A percentile compares a stretch with the other conserved stretches of the same genome.
Conservation (phyloP, 1,284 basidiomycete genomes). For the Boletus semigastroideus region DNA sequence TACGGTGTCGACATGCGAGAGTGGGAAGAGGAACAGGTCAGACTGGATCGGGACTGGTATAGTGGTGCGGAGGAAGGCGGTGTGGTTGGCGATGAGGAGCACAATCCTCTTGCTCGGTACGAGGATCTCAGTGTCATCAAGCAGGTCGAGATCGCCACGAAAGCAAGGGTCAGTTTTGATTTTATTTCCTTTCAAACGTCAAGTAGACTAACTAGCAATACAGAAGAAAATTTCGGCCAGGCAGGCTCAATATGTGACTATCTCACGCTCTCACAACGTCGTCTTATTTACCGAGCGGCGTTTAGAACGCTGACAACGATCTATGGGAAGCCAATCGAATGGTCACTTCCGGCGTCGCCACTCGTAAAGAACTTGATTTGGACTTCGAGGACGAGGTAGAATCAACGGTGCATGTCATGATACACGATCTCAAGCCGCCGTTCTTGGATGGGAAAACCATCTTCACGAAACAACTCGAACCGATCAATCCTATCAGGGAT, state of each 20-base stretch:
- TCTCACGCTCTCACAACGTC: background rate
- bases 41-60: conserved; percentile 93
- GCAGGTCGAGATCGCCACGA: conserved; percentile 77
- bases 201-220: conserved; percentile 5
- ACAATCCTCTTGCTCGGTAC: conserved; percentile 92
- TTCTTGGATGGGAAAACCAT: conserved; percentile 97
- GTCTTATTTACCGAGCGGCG: background rate
- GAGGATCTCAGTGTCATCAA: conserved; percentile 74
- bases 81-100: conserved; percentile 84
- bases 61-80: conserved; percentile 85
- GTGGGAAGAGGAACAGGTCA: conserved; percentile 94
- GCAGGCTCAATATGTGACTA: conserved; percentile 89
- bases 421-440: conserved; percentile 96
- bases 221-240: conserved; percentile 86
- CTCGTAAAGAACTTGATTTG: conserved; percentile 82
- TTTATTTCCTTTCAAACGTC: background rate
- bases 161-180: conserved; percentile 58
- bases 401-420: conserved; percentile 94
- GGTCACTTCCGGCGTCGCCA: conserved; percentile 92
- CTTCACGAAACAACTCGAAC: conserved; percentile 95
- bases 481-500: conserved; percentile 96
- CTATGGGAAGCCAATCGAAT: conserved; percentile 98
- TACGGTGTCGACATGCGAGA: conserved; percentile 70
- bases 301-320: conserved; percentile 93
- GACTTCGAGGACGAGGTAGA: conserved; percentile 94